These are phyloP conservation scores for Cystofilobasidium bisporidii DNA, from an alignment of 768 basidiomycete genomes.

Conservation along the genomic window DNA sequence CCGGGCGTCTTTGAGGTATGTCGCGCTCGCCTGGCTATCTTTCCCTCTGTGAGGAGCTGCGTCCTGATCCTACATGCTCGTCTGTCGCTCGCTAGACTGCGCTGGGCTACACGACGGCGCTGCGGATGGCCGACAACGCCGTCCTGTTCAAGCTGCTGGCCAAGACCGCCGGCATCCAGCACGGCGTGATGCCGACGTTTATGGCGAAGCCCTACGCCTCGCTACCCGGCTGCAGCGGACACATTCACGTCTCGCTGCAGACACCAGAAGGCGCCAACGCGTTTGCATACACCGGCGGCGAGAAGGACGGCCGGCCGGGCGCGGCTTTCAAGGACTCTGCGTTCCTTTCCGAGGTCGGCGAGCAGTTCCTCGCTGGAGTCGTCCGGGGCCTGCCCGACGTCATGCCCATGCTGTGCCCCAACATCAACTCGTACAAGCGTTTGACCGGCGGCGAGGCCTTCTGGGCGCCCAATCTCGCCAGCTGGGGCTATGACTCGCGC, in stretches of 20 bases:
- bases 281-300: constrained; percentile 61
- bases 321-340: constrained; percentile 73
- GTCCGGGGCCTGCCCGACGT: constrained; percentile 83
- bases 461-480: constrained; percentile 33
- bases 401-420: constrained; percentile 75
- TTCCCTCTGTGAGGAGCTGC: too few relatives aligned
- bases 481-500: constrained; percentile 56
- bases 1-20: constrained; percentile 39
- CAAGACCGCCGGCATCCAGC: constrained; percentile 82
- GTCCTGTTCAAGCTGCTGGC: constrained; percentile 83
- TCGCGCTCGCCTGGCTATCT: too few relatives aligned
- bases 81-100: constrained; percentile 31
- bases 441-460: constrained; percentile 73
- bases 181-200: constrained; percentile 84
- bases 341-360: constrained; percentile 69
- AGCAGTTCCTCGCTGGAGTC: constrained; percentile 91
- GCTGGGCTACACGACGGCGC: constrained; percentile 39
- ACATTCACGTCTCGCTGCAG: constrained; percentile 82
- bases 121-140: constrained; percentile 47
- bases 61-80: background rate
- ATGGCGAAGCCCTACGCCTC: constrained; percentile 93
- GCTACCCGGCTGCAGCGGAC: constrained; percentile 38
- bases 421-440: constrained; percentile 94
- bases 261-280: constrained; percentile 59
- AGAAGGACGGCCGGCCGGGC: constrained; percentile 55